Evolutionary conservation across 208 protist species (phyloP), one percentile per base, ranked within the genome.

Genomic region (Porcisia hertigi): DNA sequence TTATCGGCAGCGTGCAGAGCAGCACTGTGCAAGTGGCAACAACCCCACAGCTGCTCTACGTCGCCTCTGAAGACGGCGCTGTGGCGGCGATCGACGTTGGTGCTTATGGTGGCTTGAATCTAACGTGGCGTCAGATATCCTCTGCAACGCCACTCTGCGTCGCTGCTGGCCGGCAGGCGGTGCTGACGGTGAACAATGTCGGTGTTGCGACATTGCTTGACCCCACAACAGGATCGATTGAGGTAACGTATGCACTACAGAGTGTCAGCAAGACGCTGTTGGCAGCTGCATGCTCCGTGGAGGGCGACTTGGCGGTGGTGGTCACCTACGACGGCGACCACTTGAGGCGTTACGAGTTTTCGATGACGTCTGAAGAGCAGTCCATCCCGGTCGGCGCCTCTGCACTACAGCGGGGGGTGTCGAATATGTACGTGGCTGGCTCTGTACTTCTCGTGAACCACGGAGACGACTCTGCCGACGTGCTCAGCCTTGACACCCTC

Each of bases 1-100:
- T 92, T 71, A 88, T 90, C 4, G 93, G 93, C 16, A 81, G 94
- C 69, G 91, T 96, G 49, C 82, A 92, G 53, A 74, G 91, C 30
- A 86, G 84, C n/a, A 80, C 88, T 3, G 75, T 90, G 36, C 76
- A 87, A 59, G 82, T 86, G 2, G 64, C 71, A 20, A 60, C 78
- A 49, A 82, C 73, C 20, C 80, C 39, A n/a, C 86, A 67, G 34
- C 88, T 82, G 4, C 2, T 95, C 53, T 79, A 87, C 64, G 73
- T 95, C 20, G 80, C 83, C 9, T 91, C 89, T 5, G 77, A 85
- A 55, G 88, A 94, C 63, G 93, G 91, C 36, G 91, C 89, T 14
- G 91, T 97, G 20, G 85, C 85, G 30, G 86, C 89, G 12, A 62
- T 97, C n/a, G 75, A 57, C 23, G 62, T 88, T 11, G 57, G 77